Conservation (phyloP, 2,329 filamentous ascomycete species). For the Dactylonectria macrodidyma region DNA sequence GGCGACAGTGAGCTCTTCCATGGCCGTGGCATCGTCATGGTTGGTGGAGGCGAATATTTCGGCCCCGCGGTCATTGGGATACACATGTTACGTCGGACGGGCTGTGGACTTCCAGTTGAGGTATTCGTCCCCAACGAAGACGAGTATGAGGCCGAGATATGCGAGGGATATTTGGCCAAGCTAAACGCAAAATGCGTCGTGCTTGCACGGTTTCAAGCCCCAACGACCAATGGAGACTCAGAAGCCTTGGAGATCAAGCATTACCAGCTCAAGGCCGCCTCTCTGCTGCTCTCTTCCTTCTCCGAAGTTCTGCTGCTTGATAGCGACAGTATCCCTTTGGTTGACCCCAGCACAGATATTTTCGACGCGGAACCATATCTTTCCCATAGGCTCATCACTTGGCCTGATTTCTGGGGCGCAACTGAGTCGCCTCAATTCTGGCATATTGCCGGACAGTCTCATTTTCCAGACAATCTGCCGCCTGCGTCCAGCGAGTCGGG, state of each 20-base stretch:
- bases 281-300: conserved; percentile 28
- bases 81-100: conserved; percentile 30
- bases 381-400: conserved; percentile 20
- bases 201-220: conserved; percentile 8
- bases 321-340: conserved; percentile 30
- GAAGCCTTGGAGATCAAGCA: conserved; percentile 16
- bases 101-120: conserved; percentile 25
- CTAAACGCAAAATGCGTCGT: conserved; percentile 29
- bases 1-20: conserved; percentile 1
- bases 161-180: conserved; percentile 23
- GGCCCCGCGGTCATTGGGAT: conserved; percentile 30
- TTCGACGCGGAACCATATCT: conserved; percentile 24
- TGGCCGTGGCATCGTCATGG: conserved; percentile 30
- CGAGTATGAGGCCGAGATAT: conserved; percentile 27
- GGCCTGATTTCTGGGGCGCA: conserved; percentile 28
- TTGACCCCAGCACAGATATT: conserved; percentile 19
- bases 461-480: conserved; percentile 22
- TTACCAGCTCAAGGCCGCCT: conserved; percentile 27
- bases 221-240: neutral
- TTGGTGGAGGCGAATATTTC: conserved; percentile 33
- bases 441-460: conserved; percentile 21
- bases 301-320: conserved; percentile 29
- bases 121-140: conserved; percentile 24
- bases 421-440: conserved; percentile 30
- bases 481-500: conserved; percentile 23